Percentiles rank a stretch among this genome's conserved stretches.
Conservation (phyloP, 2,329 filamentous ascomycete species). For the Nemania sp. region DNA sequence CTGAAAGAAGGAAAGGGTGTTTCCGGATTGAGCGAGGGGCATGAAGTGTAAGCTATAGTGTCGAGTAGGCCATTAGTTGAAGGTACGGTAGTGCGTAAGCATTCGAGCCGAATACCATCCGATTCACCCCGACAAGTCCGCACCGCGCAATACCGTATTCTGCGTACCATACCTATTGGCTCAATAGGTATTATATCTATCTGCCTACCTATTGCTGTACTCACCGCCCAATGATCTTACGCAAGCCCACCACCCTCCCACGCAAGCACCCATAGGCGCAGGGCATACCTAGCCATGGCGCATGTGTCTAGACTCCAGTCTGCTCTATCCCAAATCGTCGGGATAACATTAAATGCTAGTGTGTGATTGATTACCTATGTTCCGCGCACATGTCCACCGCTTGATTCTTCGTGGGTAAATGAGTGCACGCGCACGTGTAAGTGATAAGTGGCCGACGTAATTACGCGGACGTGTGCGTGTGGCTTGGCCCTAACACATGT, state of each 20-base stretch:
- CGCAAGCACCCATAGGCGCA: not conserved
- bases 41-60: conserved; percentile 7
- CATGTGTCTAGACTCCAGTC: conserved; percentile 3
- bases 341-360: not conserved
- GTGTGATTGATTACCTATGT: not conserved
- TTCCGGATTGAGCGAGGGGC: conserved; percentile 2
- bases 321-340: not conserved
- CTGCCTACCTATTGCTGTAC: not conserved
- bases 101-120: conserved; percentile 10
- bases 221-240: conserved; percentile 14
- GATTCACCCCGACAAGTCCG: conserved; percentile 7
- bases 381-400: not conserved
- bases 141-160: not conserved
- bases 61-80: not conserved
- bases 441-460: not conserved
- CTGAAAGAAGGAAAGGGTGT: not conserved
- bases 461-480: not conserved
- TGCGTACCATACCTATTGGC: not conserved
- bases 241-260: conserved; percentile 1
- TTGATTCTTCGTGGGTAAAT: not conserved
- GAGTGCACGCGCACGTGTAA: not conserved
- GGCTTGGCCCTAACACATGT: not conserved
- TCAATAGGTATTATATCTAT: not conserved
- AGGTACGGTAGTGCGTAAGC: conserved; percentile 8
- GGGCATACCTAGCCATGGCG: conserved; percentile 17